Percentiles rank a stretch among this genome's conserved stretches.
Evolutionary conservation across 2,329 filamentous ascomycete species (phyloP).

Genomic region (Fusarium penzigii): DNA sequence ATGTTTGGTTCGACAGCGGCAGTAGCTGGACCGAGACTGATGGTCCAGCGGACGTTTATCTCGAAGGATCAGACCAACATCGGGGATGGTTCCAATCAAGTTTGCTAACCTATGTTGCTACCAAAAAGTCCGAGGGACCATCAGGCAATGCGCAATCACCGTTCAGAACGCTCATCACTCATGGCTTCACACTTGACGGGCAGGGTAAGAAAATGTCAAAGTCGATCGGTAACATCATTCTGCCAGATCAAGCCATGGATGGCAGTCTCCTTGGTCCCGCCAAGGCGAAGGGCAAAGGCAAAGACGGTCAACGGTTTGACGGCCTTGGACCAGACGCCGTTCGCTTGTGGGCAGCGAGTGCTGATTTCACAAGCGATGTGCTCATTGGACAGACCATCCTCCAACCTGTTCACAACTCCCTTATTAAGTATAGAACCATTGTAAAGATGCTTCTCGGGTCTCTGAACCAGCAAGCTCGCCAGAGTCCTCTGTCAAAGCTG

Average conservation of each 20-base stretch:
- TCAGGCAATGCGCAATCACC: constrained; percentile 52
- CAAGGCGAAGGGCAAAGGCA: constrained; percentile 58
- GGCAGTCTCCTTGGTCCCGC: constrained; percentile 74
- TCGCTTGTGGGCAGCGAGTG: constrained; percentile 86
- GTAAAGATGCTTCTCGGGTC: constrained; percentile 89
- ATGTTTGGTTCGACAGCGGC: constrained; percentile 99
- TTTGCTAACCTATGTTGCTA: constrained; percentile 80
- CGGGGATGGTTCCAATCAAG: constrained; percentile 99
- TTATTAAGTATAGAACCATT: constrained; percentile 87
- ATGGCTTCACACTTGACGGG: constrained; percentile 90
- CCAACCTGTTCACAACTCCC: constrained; percentile 69
- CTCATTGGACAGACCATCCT: constrained; percentile 78
- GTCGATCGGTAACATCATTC: constrained; percentile 85
- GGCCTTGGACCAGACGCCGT: constrained; percentile 83
- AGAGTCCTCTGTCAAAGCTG: constrained; percentile 54
- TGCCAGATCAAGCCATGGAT: constrained; percentile 80
- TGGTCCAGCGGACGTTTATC: constrained; percentile 75
- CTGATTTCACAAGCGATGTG: constrained; percentile 88
- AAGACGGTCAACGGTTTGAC: constrained; percentile 51
- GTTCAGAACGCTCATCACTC: constrained; percentile 88
- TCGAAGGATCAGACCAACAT: constrained; percentile 95
- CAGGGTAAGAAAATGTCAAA: constrained; percentile 99
- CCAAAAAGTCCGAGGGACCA: constrained; percentile 44
- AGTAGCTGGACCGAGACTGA: constrained; percentile 77
- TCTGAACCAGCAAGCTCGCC: constrained; percentile 56